Base-by-base conservation (phyloP, 495 filamentous ascomycete species). In the Baudoinia panamericana region DNA sequence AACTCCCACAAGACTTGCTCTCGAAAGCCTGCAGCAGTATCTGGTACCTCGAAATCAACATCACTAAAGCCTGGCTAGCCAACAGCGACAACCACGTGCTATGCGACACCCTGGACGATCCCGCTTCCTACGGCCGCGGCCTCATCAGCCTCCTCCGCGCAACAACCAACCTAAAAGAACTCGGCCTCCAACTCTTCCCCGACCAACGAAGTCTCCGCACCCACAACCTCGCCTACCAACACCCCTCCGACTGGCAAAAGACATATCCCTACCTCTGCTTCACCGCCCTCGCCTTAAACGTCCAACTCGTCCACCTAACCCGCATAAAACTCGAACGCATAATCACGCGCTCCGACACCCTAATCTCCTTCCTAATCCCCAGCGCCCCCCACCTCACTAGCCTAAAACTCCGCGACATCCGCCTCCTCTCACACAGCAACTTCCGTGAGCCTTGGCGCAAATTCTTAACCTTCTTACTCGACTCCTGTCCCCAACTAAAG, bases 41-140 rank as follows among this genome's bases (percentile, higher is more conserved):
- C 2, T 35, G 36, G 30, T 50, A 50, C 20, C 42, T 50, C 18
- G 47, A 50, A 25, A 21, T 45, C 36, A 50, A 50, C 21, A 20
- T 30, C 16, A 31, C 20, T 15, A 45, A 29, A 40, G 46, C 15
- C 7, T 36, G 33, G 31, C 31, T 48, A 9, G n/a, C n/a, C n/a
- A 38, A 7, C 5, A 8, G 13, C n/a, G 26, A 23, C 8, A 31
- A 30, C 15, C 8, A 39, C 19, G n/a, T 16, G 9, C n/a, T 20
- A 11, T 17, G 15, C 12, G 34, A 26, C 17, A n/a, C 21, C 17
- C 11, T 17, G 13, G 4, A 15, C 19, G 22, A 35, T 7, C n/a
- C 3, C 4, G 25, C 7, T 24, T 17, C 36, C 12, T 41, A 45
- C 19, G 47, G 41, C 15, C 4, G 28, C 3, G 42, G 35, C 9